Conservation (phyloP, 305 asterid genomes). For the Fraxinus ornus region DNA sequence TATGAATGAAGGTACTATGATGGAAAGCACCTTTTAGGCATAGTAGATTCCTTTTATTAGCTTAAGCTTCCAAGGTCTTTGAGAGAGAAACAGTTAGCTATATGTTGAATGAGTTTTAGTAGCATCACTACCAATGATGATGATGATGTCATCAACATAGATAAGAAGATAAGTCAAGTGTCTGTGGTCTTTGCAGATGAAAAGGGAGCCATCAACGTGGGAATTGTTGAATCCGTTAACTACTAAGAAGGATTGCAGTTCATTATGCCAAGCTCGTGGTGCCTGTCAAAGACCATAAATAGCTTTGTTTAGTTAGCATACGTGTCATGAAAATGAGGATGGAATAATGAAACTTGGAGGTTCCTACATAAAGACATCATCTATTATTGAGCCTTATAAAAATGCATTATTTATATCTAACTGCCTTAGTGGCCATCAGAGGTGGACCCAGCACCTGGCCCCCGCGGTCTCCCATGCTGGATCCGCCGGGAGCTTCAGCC, state of each 20-base stretch:
- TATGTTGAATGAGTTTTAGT: background rate
- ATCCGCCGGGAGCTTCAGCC: too few relatives aligned
- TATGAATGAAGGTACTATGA: background rate
- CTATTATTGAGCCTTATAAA: background rate
- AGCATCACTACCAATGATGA: background rate
- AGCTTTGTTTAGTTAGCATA: background rate
- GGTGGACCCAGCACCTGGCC: too few relatives aligned
- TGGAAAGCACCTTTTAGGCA: background rate
- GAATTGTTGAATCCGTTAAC: background rate
- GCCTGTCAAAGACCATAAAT: background rate
- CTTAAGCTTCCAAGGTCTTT: background rate
- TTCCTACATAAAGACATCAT: background rate
- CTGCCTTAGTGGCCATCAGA: background rate
- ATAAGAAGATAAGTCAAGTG: background rate
- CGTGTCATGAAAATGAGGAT: background rate
- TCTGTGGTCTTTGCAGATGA: background rate
- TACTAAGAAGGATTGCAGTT: background rate
- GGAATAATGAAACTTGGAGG: background rate
- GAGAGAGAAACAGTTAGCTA: background rate
- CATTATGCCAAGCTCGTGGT: background rate
- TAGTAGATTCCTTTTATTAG: background rate
- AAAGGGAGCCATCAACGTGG: background rate
- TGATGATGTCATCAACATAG: background rate
- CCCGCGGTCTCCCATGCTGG: too few relatives aligned
- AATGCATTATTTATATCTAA: background rate